A percentile compares a stretch with the other conserved stretches of the same genome.
Conservation (phyloP, 306 rosid species). For the Vigna mungo region DNA sequence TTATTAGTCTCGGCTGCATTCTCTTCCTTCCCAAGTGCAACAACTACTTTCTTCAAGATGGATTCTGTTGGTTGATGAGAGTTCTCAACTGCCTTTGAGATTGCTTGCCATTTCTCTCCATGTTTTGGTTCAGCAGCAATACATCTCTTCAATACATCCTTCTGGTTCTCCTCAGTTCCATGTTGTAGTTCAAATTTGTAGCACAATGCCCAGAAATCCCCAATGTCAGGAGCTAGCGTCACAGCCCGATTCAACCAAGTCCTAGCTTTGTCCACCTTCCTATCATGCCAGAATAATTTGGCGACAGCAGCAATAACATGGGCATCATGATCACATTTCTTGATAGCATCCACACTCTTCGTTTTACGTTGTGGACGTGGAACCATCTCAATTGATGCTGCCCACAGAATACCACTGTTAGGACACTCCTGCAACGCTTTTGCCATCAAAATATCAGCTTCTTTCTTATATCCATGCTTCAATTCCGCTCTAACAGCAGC, state of each 20-base stretch:
- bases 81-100: conserved; percentile 88
- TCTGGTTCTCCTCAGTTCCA: conserved; percentile 84
- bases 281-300: conserved; percentile 83
- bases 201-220: conserved; percentile 89
- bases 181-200: conserved; percentile 93
- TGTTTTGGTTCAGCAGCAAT: conserved; percentile 89
- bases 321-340: conserved; percentile 93
- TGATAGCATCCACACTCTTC: conserved; percentile 88
- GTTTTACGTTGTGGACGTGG: conserved; percentile 92
- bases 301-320: conserved; percentile 89
- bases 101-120: conserved; percentile 90
- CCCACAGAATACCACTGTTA: conserved; percentile 88
- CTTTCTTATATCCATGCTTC: conserved; percentile 84
- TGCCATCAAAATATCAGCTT: conserved; percentile 92
- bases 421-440: conserved; percentile 92
- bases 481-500: conserved; percentile 86
- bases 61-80: conserved; percentile 88
- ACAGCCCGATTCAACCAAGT: conserved; percentile 90
- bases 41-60: conserved; percentile 80
- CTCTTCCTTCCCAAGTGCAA: conserved; percentile 84
- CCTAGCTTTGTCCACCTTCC: conserved; percentile 95
- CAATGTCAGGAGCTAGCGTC: conserved; percentile 89
- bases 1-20: conserved; percentile 69
- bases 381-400: conserved; percentile 90
- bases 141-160: conserved; percentile 78